Percentiles rank a stretch among this genome's conserved stretches.
Conservation (phyloP, 345 rosid species). For the Hibiscus syriacus region DNA sequence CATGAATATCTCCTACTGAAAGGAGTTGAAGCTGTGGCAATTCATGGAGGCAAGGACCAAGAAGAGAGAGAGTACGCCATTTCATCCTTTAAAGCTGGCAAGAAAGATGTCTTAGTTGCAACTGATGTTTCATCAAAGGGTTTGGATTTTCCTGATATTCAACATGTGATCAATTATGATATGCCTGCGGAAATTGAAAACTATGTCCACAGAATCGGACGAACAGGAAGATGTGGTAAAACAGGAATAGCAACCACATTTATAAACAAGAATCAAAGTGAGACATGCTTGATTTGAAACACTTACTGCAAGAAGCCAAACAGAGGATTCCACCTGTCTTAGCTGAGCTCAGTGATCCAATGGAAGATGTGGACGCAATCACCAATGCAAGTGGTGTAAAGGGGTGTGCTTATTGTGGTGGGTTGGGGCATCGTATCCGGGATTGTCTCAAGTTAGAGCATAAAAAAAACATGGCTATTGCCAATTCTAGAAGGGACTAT, state of each 20-base stretch:
- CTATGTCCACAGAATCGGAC: conserved; percentile 86
- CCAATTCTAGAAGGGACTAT: conserved; percentile 75
- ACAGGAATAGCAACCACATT: conserved; percentile 92
- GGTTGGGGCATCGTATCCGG: conserved; percentile 80
- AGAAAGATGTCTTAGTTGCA: conserved; percentile 85
- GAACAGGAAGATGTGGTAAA: conserved; percentile 92
- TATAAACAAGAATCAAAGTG: conserved; percentile 91
- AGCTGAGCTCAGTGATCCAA: conserved; percentile 83
- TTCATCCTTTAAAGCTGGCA: conserved; percentile 72
- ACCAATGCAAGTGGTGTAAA: conserved; percentile 70
- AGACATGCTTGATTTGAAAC: conserved; percentile 82
- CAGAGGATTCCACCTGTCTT: conserved; percentile 92
- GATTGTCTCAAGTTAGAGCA: conserved; percentile 91
- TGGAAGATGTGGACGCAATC: conserved; percentile 72
- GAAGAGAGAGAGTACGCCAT: conserved; percentile 90
- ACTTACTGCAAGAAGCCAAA: conserved; percentile 81
- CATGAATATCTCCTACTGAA: conserved; percentile 85
- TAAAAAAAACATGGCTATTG: conserved; percentile 73
- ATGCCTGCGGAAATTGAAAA: conserved; percentile 97
- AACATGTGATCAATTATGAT: conserved; percentile 87
- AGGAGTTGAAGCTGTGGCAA: conserved; percentile 91
- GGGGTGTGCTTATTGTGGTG: conserved; percentile 96
- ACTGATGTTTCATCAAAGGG: conserved; percentile 95
- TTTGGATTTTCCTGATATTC: conserved; percentile 85
- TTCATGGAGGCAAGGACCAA: conserved; percentile 95